Percentiles rank a stretch among this genome's conserved stretches.
Evolutionary conservation across 148 eudicot genomes (phyloP).

Genomic region (Chenopodium formosanum): DNA sequence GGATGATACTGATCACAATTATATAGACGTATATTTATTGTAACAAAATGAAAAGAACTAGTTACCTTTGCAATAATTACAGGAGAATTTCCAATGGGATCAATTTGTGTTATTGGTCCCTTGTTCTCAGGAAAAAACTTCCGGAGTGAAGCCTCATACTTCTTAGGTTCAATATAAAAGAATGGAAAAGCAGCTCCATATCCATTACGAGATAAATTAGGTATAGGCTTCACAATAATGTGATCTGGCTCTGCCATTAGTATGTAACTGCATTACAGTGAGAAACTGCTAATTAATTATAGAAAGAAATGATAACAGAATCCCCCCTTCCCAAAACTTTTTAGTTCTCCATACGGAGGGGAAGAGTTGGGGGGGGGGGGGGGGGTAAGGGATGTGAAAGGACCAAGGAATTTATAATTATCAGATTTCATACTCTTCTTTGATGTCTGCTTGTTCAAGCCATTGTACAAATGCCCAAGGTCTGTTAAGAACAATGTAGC

Average conservation of each 20-base stretch:
- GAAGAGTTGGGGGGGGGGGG: background rate
- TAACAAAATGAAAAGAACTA: background rate
- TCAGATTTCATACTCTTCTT: conserved; percentile 77
- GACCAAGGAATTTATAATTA: background rate
- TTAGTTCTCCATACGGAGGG: no score
- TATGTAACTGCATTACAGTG: conserved; percentile 64
- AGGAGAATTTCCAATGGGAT: conserved; percentile 97
- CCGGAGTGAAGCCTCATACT: conserved; percentile 68
- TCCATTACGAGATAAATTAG: conserved; percentile 79
- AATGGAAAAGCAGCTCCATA: conserved; percentile 96
- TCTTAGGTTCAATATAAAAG: conserved; percentile 95
- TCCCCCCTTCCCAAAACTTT: background rate
- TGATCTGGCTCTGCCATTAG: conserved; percentile 99
- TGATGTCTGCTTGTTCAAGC: conserved; percentile 91
- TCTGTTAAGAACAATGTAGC: conserved; percentile 96
- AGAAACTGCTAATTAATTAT: conserved; percentile 7
- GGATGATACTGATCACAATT: background rate
- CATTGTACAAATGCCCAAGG: conserved; percentile 99
- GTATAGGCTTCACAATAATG: conserved; percentile 89
- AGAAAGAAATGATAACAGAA: background rate
- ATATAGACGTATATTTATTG: background rate
- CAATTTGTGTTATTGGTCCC: conserved; percentile 82
- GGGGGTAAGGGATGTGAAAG: background rate
- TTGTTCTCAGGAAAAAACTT: conserved; percentile 78
- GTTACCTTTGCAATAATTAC: conserved; percentile 86